Evolutionary conservation across 306 rosid species (phyloP), one percentile per base, ranked within the genome.

Genomic region (Rubus idaeus): DNA sequence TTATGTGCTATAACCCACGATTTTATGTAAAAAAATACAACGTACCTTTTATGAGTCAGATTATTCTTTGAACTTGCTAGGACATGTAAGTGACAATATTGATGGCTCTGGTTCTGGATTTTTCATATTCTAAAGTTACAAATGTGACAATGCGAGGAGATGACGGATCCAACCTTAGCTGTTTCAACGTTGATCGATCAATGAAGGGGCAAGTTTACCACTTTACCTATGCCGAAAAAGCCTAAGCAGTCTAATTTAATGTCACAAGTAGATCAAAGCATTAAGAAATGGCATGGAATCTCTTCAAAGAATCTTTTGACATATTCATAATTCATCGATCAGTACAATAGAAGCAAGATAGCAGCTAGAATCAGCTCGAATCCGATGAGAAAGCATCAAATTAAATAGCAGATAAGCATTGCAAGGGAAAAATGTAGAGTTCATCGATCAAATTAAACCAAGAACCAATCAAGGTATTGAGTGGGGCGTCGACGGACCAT

Each of bases 61-160:
- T 66, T 39, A 26, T 64, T 66, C 75, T 52, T 7, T 53, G 53
- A 80, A 80, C 83, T 74, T 74, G 51, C 39, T 74, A 64, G 78
- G 78, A 18, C 64, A 79, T 64, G 82, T 73, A 44, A 52, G 82
- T 55, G 6, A 46, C 1, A n/a, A n/a, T n/a, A n/a, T n/a, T n/a
- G n/a, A n/a, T n/a, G n/a, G n/a, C n/a, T n/a, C n/a, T n/a, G n/a
- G n/a, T n/a, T n/a, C 26, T 61, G n/a, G 26, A 6, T 40, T 42
- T 13, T 30, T 7, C 1, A 30, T 30, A 30, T 30, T 30, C 35
- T 30, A 30, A 18, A 60, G 11, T 64, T 16, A 30, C 35, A 30
- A 30, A 42, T 30, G 5, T 46, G n/a, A 37, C 56, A 4, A 67
- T 67, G 51, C 1, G 45, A 16, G 53, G 70, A 74, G 53, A 20